These are phyloP conservation scores for Helotiales sp. DNA, from an alignment of 2,329 filamentous ascomycete species.

Conservation along the genomic window DNA sequence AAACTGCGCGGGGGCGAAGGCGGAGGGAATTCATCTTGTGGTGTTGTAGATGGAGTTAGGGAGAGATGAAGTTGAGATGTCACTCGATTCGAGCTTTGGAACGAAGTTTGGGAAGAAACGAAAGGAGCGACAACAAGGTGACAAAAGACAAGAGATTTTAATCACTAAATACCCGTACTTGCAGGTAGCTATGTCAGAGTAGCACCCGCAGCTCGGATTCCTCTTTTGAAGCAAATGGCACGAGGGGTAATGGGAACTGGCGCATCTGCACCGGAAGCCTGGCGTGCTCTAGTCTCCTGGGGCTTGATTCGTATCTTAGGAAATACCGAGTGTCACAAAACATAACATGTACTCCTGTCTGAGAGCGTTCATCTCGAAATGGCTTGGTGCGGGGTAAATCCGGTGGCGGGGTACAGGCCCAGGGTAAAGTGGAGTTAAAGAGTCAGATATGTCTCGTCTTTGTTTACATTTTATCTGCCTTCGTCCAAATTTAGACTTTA, in stretches of 20 bases:
- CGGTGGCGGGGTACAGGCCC: neutral
- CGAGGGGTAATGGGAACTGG: slow-evolving; percentile 1
- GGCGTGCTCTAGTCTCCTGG: neutral
- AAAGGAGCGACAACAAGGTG: neutral
- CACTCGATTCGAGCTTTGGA: neutral
- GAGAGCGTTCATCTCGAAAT: neutral
- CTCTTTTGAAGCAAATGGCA: neutral
- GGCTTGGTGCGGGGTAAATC: slow-evolving; percentile 7
- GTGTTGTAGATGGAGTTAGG: neutral
- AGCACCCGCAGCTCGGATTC: slow-evolving; percentile 6
- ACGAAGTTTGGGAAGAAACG: neutral
- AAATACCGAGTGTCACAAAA: neutral
- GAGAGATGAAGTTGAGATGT: neutral
- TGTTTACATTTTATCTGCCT: neutral
- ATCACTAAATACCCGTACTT: neutral
- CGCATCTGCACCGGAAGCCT: neutral
- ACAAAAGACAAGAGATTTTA: neutral
- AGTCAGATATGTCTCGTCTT: neutral
- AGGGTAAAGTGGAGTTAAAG: neutral
- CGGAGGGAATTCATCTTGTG: neutral
- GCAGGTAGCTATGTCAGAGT: neutral
- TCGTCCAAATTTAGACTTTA: neutral
- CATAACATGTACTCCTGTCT: neutral
- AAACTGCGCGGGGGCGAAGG: neutral
- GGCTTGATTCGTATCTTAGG: neutral